phyloP scores from a whole-genome alignment of 1,284 basidiomycete genomes.

The Fistulina hepatica region DNA sequence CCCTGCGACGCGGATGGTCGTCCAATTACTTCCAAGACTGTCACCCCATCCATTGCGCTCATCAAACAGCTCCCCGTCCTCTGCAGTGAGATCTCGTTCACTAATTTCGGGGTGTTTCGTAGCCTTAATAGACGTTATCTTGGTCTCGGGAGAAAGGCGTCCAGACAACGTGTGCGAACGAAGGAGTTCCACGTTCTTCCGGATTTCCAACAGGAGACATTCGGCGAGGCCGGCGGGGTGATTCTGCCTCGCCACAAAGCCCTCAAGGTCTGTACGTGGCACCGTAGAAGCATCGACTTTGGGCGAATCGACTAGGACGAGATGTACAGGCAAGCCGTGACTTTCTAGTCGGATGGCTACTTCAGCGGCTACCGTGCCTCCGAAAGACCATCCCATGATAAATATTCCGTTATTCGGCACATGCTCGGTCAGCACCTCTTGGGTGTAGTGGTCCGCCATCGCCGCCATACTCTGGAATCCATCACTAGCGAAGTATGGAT shows the following conservation, averaged over 20 bases:
- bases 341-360: neutral
- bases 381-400: constrained; percentile 1
- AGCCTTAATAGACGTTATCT: neutral
- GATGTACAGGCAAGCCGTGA: neutral
- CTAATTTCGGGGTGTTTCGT: neutral
- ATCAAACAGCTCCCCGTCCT: constrained; percentile 2
- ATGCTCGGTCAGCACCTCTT: too few relatives aligned
- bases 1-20: neutral
- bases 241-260: neutral
- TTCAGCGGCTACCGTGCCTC: neutral
- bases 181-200: neutral
- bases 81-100: neutral
- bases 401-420: neutral
- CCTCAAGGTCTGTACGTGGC: neutral
- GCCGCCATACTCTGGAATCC: neutral
- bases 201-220: neutral
- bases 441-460: constrained; percentile 1
- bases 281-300: neutral
- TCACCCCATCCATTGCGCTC: constrained; percentile 1
- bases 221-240: neutral
- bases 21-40: neutral
- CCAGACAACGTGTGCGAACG: constrained; percentile 1
- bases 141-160: neutral
- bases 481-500: neutral
- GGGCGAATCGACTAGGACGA: neutral